Evolutionary conservation across 2,329 filamentous ascomycete species (phyloP), one percentile per base, ranked within the genome.

Genomic region (Ophiosphaerella narmari): DNA sequence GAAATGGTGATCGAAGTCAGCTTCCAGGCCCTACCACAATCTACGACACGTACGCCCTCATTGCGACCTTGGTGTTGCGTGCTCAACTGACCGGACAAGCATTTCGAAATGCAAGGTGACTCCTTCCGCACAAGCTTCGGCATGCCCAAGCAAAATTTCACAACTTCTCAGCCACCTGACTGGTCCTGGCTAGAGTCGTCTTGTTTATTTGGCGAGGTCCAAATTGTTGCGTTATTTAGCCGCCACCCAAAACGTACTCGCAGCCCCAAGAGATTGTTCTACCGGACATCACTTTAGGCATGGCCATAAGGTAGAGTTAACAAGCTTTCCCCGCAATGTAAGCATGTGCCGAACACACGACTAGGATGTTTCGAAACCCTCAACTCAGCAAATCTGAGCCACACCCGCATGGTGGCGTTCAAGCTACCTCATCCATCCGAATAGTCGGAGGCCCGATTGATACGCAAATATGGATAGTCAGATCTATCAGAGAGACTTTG

Each of bases 281-380:
- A 52, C 56, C 54, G 52, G 50, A 39, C 41, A 43, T 29, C 40
- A 54, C 51, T 52, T 51, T 52, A 46, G 46, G 21, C 33, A 46
- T 21, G 40, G 46, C 52, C 48, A 55, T 50, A 55, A 53, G 52
- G 46, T 54, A 43, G 43, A 49, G 46, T 45, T 32, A 62, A 52
- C 48, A 67, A 67, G 65, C 64, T 63, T 67, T 67, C 58, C 63
- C 65, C 59, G 63, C 62, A 63, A 60, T 67, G 57, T 60, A 60
- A 54, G 23, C 46, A 65, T 67, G 56, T 67, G 60, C 66, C 66
- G 63, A 55, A 59, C 34, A 56, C 43, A 48, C 54, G 43, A 48
- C 39, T 43, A 43, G 29, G 48, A 23, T 37, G 46, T 51, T 65
- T 48, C 26, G 46, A 44, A 46, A 48, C 37, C 39, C 38, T 37